Conservation (phyloP, 805 yeast species). For the Teunomyces tritomae region DNA sequence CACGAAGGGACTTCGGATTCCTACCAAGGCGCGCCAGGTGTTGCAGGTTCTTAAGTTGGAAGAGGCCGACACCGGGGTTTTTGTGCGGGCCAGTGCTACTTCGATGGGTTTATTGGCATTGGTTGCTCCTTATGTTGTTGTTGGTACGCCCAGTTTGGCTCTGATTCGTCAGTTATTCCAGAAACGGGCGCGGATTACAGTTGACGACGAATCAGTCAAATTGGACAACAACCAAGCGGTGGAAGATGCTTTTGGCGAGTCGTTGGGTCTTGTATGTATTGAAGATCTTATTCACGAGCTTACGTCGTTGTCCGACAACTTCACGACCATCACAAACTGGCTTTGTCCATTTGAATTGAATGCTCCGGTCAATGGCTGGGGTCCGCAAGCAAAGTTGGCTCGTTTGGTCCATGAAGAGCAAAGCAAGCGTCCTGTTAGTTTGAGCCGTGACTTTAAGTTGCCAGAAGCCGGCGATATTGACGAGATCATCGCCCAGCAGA, state of each 20-base stretch:
- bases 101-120: slow-evolving; percentile 63
- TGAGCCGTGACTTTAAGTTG: slow-evolving; percentile 64
- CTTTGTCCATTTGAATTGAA: slow-evolving; percentile 67
- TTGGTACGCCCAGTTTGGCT: slow-evolving; percentile 71
- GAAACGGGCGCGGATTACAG: slow-evolving; percentile 63
- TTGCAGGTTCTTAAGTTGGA: slow-evolving; percentile 60
- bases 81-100: slow-evolving; percentile 59
- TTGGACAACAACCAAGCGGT: slow-evolving; percentile 68
- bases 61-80: slow-evolving; percentile 65
- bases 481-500: slow-evolving; percentile 62
- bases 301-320: slow-evolving; percentile 58
- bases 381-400: slow-evolving; percentile 67
- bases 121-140: slow-evolving; percentile 68
- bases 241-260: slow-evolving; percentile 63
- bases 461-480: slow-evolving; percentile 69
- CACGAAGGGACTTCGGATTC: slow-evolving; percentile 57
- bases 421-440: slow-evolving; percentile 48
- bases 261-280: slow-evolving; percentile 67
- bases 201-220: slow-evolving; percentile 19
- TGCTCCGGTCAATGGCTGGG: slow-evolving; percentile 71
- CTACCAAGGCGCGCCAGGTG: slow-evolving; percentile 59
- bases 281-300: slow-evolving; percentile 80
- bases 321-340: slow-evolving; percentile 59
- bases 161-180: slow-evolving; percentile 72
- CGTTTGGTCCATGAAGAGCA: slow-evolving; percentile 56